Evolutionary conservation across 495 filamentous ascomycete species (phyloP), one percentile per base, ranked within the genome.

Genomic region (Hypoxylon lienhwacheense): DNA sequence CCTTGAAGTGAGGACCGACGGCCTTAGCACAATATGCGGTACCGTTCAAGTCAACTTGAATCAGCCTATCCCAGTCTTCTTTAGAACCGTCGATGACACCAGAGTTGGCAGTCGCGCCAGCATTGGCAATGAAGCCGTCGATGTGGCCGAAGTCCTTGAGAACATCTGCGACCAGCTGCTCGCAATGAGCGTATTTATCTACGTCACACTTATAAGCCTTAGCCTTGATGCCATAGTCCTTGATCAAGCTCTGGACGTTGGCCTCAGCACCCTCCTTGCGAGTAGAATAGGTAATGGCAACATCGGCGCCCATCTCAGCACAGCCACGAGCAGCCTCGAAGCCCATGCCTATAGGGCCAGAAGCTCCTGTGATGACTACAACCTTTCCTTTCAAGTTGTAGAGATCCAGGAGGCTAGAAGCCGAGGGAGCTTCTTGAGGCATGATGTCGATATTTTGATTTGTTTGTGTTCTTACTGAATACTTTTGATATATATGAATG

Each of bases 191-290:
- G n/a, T 67, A 79, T 45, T 87, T 78, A 42, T 78, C 74, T n/a
- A 88, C 77, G 66, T 89, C 78, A 32, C 80, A 77, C 59, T 80
- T 78, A 75, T 87, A 86, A 61, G 81, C 86, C 47, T 79, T 79
- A 47, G 78, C 79, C 34, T 83, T 84, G 53, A 88, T 74, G 40
- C 82, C 79, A 53, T 73, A 70, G 0, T 67, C 63, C 36, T 62
- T 63, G 2, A 12, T 44, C 8, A 85, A 76, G 52, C 80, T 74
- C 44, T 70, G 73, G 46, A 78, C 74, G 34, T 88, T 78, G 63
- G 84, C 79, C 12, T 74, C 73, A 7, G 83, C 86, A 10, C 83
- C 77, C 44, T 77, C 67, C 29, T 65, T 69, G 6, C 73, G 68
- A 5, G 70, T 69, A 6, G 67, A 54, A 37, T 79, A 79, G 10